phyloP scores from a whole-genome alignment of 2,329 filamentous ascomycete species.

The Thelonectria discophora region DNA sequence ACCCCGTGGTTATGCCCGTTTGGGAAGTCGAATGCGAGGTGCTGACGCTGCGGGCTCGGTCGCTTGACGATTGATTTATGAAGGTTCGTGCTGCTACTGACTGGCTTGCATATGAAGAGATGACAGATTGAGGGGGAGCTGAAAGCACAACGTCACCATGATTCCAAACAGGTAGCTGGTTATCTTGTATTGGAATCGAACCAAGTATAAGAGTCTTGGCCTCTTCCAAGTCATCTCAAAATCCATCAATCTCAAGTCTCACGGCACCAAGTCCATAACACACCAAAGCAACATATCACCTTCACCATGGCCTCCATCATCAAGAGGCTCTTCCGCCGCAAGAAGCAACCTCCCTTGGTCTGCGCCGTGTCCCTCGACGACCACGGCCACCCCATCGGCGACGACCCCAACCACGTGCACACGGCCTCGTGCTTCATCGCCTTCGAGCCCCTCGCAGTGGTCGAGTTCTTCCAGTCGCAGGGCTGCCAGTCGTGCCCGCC shows the following conservation, averaged over 20 bases:
- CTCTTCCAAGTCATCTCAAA: background rate
- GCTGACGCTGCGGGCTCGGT: background rate
- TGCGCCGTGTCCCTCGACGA: constrained; percentile 45
- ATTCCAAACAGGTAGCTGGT: background rate
- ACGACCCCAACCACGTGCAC: constrained; percentile 44
- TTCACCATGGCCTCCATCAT: constrained; percentile 25
- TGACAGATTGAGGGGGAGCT: background rate
- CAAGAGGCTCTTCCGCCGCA: constrained; percentile 44
- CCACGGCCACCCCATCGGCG: constrained; percentile 34
- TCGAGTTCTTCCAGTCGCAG: constrained; percentile 49
- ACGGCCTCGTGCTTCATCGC: constrained; percentile 46
- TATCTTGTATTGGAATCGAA: background rate
- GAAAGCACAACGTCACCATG: background rate
- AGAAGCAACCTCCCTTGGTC: constrained; percentile 45
- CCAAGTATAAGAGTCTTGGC: background rate
- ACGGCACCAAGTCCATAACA: background rate
- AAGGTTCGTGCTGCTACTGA: background rate
- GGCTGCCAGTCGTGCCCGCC: constrained; percentile 47
- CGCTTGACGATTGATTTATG: background rate
- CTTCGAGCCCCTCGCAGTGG: constrained; percentile 45
- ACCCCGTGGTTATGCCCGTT: background rate
- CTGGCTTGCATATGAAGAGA: background rate
- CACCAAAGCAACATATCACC: background rate
- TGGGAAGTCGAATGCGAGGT: background rate
- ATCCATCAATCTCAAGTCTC: background rate